Evolutionary conservation across 345 rosid species (phyloP).

Genomic region (Pelargonium nanum): DNA sequence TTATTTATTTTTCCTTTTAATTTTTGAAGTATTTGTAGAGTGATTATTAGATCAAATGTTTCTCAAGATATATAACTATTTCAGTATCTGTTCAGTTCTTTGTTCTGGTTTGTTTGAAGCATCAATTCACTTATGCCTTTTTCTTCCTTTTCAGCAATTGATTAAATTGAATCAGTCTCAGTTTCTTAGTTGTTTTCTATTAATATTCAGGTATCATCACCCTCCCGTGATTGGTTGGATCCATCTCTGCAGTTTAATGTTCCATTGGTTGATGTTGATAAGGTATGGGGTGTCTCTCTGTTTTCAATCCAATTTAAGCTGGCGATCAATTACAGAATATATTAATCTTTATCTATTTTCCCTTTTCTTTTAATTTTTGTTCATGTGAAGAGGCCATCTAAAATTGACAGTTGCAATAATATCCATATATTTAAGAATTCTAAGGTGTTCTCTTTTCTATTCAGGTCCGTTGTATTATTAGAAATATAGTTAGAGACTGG

Average conservation of each 20-base stretch:
- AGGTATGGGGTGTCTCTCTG: slow-evolving; percentile 30
- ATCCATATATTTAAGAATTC: neutral
- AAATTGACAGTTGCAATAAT: neutral
- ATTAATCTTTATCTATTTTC: neutral
- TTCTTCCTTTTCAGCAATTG: neutral
- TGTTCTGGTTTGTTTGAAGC: no score
- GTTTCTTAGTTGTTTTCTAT: slow-evolving; percentile 9
- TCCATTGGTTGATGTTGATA: slow-evolving; percentile 92
- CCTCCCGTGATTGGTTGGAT: slow-evolving; percentile 53
- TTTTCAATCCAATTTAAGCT: neutral
- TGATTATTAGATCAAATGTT: neutral
- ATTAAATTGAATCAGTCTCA: neutral
- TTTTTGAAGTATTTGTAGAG: neutral
- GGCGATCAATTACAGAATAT: neutral
- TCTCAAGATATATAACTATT: no score
- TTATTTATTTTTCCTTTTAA: neutral
- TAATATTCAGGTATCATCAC: slow-evolving; percentile 40
- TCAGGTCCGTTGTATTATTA: slow-evolving; percentile 93
- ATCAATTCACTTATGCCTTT: neutral
- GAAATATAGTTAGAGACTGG: slow-evolving; percentile 98
- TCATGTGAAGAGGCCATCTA: neutral
- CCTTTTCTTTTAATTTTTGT: neutral
- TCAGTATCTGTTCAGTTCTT: no score
- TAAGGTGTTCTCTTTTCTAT: slow-evolving; percentile 9
- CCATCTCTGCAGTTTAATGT: slow-evolving; percentile 68